Evolutionary conservation across 768 basidiomycete genomes (phyloP).

Genomic region (Kwoniella dejecticola): DNA sequence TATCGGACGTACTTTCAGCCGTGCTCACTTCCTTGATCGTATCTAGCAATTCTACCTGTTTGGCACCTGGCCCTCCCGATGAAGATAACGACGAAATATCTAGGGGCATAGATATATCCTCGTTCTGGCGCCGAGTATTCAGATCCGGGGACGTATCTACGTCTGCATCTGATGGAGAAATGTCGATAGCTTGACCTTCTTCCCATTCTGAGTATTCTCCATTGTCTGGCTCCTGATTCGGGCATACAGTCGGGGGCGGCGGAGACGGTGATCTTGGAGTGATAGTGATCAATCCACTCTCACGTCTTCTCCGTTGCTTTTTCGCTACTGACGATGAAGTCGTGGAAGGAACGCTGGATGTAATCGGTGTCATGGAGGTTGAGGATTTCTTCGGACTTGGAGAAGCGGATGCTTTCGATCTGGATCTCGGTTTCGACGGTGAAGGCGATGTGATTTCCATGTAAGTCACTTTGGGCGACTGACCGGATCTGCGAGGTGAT

Average conservation of each 20-base stretch:
- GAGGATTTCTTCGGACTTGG: slow-evolving; percentile 18
- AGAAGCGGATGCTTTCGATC: slow-evolving; percentile 7
- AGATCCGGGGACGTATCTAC: no score
- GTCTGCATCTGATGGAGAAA: neutral
- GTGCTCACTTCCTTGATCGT: slow-evolving; percentile 13
- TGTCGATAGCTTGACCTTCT: slow-evolving; percentile 17
- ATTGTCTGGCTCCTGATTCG: neutral
- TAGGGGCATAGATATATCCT: slow-evolving; percentile 3
- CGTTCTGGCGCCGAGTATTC: neutral
- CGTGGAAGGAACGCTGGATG: no score
- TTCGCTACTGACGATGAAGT: neutral
- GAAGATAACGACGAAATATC: neutral
- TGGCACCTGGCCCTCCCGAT: neutral
- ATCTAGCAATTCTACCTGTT: slow-evolving; percentile 4
- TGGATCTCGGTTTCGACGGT: slow-evolving; percentile 1
- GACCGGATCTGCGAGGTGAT: slow-evolving; percentile 12
- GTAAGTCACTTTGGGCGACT: neutral
- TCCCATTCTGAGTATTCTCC: slow-evolving; percentile 22
- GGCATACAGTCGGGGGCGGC: neutral
- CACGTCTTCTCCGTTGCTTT: slow-evolving; percentile 16
- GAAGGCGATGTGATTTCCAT: slow-evolving; percentile 5
- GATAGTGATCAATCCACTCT: slow-evolving; percentile 22
- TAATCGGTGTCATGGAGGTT: neutral
- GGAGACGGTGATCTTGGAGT: slow-evolving; percentile 12
- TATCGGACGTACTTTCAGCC: slow-evolving; percentile 9